These are phyloP conservation scores for Didymella exigua DNA, from an alignment of 2,329 filamentous ascomycete genomes.

Conservation along the genomic window DNA sequence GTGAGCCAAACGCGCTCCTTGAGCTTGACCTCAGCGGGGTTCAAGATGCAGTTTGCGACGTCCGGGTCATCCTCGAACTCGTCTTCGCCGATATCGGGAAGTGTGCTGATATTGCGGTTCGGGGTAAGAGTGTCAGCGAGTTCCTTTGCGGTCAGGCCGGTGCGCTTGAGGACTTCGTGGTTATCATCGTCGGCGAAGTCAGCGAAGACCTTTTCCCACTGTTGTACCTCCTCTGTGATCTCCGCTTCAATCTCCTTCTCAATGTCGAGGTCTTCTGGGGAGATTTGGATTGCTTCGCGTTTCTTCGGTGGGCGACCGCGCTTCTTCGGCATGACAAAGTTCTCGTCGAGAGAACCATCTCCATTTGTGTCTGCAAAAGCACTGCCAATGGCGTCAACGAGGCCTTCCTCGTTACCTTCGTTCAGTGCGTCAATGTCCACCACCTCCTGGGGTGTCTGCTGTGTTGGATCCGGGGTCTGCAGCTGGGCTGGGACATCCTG, in stretches of 20 bases:
- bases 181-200: constrained; percentile 38
- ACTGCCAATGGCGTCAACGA: constrained; percentile 27
- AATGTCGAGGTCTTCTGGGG: constrained; percentile 54
- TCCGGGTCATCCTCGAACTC: constrained; percentile 92
- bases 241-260: constrained; percentile 55
- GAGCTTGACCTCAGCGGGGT: constrained; percentile 73
- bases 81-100: constrained; percentile 70
- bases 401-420: constrained; percentile 27
- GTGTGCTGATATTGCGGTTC: constrained; percentile 30
- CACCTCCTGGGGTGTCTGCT: constrained; percentile 4
- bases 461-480: constrained; percentile 10
- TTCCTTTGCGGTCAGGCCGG: constrained; percentile 36
- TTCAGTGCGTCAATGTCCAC: constrained; percentile 29
- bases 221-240: constrained; percentile 46
- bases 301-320: constrained; percentile 46
- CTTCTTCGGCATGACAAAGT: constrained; percentile 42
- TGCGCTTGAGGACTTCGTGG: constrained; percentile 35
- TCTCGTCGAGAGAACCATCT: constrained; percentile 28
- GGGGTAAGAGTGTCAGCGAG: constrained; percentile 36
- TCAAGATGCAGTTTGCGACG: constrained; percentile 78
- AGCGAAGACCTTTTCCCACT: constrained; percentile 40
- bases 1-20: constrained; percentile 96
- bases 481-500: constrained; percentile 14
- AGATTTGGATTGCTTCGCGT: constrained; percentile 42
- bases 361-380: constrained; percentile 28